Base-by-base conservation (phyloP, 2,329 filamentous ascomycete species). In the Trichophyton mentagrophytes region DNA sequence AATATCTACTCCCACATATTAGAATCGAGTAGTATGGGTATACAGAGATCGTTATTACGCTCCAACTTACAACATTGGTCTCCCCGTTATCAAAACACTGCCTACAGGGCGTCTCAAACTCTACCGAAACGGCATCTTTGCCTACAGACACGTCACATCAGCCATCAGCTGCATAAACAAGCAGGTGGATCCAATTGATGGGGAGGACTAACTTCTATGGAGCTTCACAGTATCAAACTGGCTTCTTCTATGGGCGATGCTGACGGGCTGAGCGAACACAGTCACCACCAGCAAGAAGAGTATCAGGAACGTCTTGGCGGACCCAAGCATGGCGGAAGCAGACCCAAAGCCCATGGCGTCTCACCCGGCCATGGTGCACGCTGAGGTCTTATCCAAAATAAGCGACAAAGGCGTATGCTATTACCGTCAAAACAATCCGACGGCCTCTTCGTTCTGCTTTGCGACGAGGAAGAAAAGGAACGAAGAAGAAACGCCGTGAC, bases 61-160 rank as follows among this genome's bases (percentile, higher is more conserved):
- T 47, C 25, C 40, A 9, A 59, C 64, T 59, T 64, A 68, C 66
- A 59, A 64, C 65, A 38, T 36, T 53, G 2, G 59, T 56, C 59
- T 63, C 59, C 22, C 55, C 25, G 7, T 55, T 57, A 15, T 61
- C 58, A 46, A 59, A 62, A 57, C 67, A 69, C 11, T 60, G 62
- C n/a, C 63, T 64, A 59, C 66, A 70, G 56, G 63, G 38, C 33
- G 64, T 63, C 60, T 66, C 60, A 56, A 70, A 68, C 57, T 62
- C 67, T 60, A 67, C 64, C 33, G 64, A 44, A 42, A 66, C 61
- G 42, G 51, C 61, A 56, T 64, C 59, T 58, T 65, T 56, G 61
- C 66, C 69, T 70, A 63, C 49, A 42, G 4, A 55, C 5, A 44
- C n/a, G 27, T 7, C 13, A 13, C 15, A 36, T 46, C 20, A 40